phyloP scores from a whole-genome alignment of 495 filamentous ascomycete species.

The Melanomma pulvis-pyrius region DNA sequence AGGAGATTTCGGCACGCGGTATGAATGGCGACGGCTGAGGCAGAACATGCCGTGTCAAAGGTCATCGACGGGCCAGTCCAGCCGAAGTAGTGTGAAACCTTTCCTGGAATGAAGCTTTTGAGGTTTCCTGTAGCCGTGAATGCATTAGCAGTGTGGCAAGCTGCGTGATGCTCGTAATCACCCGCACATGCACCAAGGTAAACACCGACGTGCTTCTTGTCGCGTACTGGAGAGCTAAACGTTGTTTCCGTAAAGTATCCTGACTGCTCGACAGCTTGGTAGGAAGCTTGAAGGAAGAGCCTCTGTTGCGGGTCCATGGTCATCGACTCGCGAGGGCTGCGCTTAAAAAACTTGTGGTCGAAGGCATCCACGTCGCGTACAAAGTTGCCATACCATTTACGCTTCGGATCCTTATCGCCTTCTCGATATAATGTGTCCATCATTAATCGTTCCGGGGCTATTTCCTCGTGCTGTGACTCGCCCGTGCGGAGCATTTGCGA shows the following conservation, averaged over 20 bases:
- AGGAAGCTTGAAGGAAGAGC: background rate
- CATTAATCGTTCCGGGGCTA: no score
- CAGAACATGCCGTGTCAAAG: constrained; percentile 25
- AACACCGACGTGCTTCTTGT: constrained; percentile 2
- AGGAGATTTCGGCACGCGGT: constrained; percentile 4
- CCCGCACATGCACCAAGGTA: constrained; percentile 2
- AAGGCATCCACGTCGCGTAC: constrained; percentile 12
- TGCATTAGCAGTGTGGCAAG: background rate
- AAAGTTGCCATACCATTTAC: constrained; percentile 43
- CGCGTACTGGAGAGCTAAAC: background rate
- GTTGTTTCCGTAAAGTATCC: background rate
- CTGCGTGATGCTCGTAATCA: constrained; percentile 15
- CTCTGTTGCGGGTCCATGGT: constrained; percentile 21
- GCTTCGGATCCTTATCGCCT: no score
- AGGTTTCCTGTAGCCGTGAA: background rate
- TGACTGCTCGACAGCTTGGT: constrained; percentile 9
- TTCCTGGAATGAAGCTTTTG: background rate
- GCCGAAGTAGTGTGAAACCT: constrained; percentile 17
- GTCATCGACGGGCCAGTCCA: constrained; percentile 18
- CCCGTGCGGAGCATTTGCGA: no score
- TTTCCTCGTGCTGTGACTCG: no score
- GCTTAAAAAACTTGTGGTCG: constrained; percentile 29
- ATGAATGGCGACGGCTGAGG: constrained; percentile 17
- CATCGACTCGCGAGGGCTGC: constrained; percentile 2
- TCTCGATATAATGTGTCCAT: no score